Base-by-base conservation (phyloP, 1,139 yeast species). In the Lodderomyces elongisporus region DNA sequence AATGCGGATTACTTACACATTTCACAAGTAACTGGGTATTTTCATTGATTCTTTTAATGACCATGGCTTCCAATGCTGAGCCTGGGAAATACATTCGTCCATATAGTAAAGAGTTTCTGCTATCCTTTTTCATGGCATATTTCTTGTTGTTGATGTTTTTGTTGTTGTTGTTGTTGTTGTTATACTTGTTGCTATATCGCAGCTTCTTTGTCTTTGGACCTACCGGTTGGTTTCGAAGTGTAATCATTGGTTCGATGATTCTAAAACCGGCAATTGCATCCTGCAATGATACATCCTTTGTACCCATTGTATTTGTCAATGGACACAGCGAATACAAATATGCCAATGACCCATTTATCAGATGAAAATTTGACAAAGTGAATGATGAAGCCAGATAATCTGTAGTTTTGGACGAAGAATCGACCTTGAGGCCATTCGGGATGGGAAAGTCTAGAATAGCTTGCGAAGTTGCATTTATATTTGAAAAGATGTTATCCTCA, bases 61-160 rank as follows among this genome's bases (percentile, higher is more conserved):
- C 49, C 93, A 91, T 81, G 1, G 96, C 96, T 54, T 91, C 98
- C 5, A 93, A 60, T 4, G 85, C 80, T 15, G 87, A 79, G 1
- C 88, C 85, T 0, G 98, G 98, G 43, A 91, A 79, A 49, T 82
- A 85, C 77, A 93, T 76, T 41, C 94, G 66, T 1, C 97, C 98
- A 52, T 87, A 91, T 15, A 65, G 25, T 24, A 31, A 24, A 24
- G 25, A 22, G 4, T 26, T 24, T n/a, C 25, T 25, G n/a, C n/a
- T n/a, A n/a, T n/a, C n/a, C n/a, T n/a, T n/a, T n/a, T n/a, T n/a
- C n/a, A n/a, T n/a, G n/a, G n/a, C n/a, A n/a, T n/a, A n/a, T n/a
- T n/a, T n/a, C n/a, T n/a, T n/a, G n/a, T n/a, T n/a, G n/a, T n/a
- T n/a, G n/a, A n/a, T n/a, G n/a, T n/a, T n/a, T 5, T 20, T 23